Conservation (phyloP, 2,329 filamentous ascomycete species). For the Aspergillus phoenicis region DNA sequence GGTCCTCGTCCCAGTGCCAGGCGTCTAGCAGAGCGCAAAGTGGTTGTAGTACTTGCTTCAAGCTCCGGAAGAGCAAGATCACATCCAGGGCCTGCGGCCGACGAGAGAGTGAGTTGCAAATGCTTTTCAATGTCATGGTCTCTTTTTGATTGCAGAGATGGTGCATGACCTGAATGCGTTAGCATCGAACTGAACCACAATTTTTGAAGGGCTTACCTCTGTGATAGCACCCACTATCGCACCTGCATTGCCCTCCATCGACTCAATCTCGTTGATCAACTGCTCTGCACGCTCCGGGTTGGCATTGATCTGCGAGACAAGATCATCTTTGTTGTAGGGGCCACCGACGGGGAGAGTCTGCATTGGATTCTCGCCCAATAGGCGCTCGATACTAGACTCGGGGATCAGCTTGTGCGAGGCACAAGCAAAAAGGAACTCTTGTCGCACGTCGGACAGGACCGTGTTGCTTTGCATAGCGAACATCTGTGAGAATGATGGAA, state of each 20-base stretch:
- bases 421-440: slow-evolving; percentile 87
- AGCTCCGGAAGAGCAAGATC: slow-evolving; percentile 62
- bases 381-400: slow-evolving; percentile 72
- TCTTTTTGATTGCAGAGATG: slow-evolving; percentile 62
- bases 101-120: slow-evolving; percentile 61
- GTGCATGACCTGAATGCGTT: slow-evolving; percentile 49
- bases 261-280: slow-evolving; percentile 79
- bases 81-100: slow-evolving; percentile 60
- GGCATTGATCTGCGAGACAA: slow-evolving; percentile 75
- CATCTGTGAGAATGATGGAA: slow-evolving; percentile 66
- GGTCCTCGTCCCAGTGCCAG: slow-evolving; percentile 68
- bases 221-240: slow-evolving; percentile 78
- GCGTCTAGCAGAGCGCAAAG: slow-evolving; percentile 61
- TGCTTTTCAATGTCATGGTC: slow-evolving; percentile 63
- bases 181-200: slow-evolving; percentile 4
- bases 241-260: slow-evolving; percentile 88
- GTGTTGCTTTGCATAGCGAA: slow-evolving; percentile 63
- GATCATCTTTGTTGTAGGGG: slow-evolving; percentile 70
- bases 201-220: slow-evolving; percentile 55
- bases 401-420: slow-evolving; percentile 83
- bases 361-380: slow-evolving; percentile 83
- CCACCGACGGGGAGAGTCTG: slow-evolving; percentile 70
- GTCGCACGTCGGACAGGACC: slow-evolving; percentile 67
- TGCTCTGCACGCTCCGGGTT: slow-evolving; percentile 75
- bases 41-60: slow-evolving; percentile 59